Evolutionary conservation across 345 rosid species (phyloP), one percentile per base, ranked within the genome.

Genomic region (Pugionium dolabratum): DNA sequence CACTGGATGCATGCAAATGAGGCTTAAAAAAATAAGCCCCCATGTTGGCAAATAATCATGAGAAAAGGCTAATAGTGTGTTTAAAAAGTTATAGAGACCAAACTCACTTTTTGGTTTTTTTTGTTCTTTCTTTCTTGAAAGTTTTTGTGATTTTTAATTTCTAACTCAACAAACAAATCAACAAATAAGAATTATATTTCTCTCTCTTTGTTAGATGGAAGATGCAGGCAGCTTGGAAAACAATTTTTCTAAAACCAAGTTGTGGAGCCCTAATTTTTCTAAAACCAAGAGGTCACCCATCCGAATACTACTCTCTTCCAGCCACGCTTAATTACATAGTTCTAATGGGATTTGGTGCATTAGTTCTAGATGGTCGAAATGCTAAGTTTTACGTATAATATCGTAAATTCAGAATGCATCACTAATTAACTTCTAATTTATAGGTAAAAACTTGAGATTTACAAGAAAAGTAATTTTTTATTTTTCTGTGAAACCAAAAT

Each of bases 1-100:
- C 77, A 73, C 77, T 73, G 67, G 73, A 73, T 73, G 77, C 77
- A 73, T 73, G 77, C 77, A 73, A 60, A 67, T 53, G 72, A 59
- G 45, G 18, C 73, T 67, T 66, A 66, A 39, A 73, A 73, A 73
- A 66, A 60, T 45, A 67, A 67, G 67, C 48, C 72, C 74, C 67
- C 76, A 73, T 59, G 77, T 73, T 73, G 62, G 73, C 58, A 27
- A 67, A 73, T 60, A 66, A 73, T 73, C 76, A 73, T 73, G 72
- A 48, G 46, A 53, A 67, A 66, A 60, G 72, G 40, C 46, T 73
- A 59, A 73, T 66, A 59, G 77, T 66, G 76, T 72, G 76, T 72
- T 72, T 42, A 34, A 35, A 72, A 72, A 72, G 76, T 43, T 65
- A 65, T 40, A 57, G 25, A 42, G 54, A 72, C 76, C 76, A 64